Conservation (phyloP, 768 basidiomycete genomes). For the Auriscalpium orientale region DNA sequence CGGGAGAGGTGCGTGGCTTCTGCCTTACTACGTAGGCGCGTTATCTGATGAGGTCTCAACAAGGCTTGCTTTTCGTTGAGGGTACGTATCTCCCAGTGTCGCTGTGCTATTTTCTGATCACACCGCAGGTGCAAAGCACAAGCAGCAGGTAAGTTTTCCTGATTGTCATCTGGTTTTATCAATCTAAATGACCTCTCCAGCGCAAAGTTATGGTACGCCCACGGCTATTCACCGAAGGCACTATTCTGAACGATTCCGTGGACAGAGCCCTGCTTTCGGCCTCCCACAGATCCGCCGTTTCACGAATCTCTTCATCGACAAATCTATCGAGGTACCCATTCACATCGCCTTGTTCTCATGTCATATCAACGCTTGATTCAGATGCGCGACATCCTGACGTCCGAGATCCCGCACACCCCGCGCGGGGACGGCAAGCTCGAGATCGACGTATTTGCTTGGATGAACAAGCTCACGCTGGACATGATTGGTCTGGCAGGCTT, state of each 20-base stretch:
- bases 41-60: too few relatives aligned
- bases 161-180: too few relatives aligned
- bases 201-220: too few relatives aligned
- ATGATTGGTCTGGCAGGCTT: background rate
- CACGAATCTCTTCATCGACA: background rate
- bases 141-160: too few relatives aligned
- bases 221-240: too few relatives aligned
- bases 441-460: background rate
- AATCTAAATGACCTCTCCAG: too few relatives aligned
- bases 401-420: background rate
- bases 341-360: background rate
- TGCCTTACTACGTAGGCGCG: too few relatives aligned
- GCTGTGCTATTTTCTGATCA: too few relatives aligned
- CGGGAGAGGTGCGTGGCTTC: conserved; percentile 4
- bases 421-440: background rate
- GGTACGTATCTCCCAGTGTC: background rate
- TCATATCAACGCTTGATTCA: background rate
- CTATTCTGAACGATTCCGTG: too few relatives aligned
- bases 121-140: too few relatives aligned
- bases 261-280: conserved; percentile 3
- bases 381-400: background rate
- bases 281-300: background rate
- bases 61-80: background rate
- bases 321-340: background rate
- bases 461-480: background rate